These are phyloP conservation scores for Jackrogersella minutella DNA, from an alignment of 495 filamentous ascomycete genomes.

Conservation along the genomic window DNA sequence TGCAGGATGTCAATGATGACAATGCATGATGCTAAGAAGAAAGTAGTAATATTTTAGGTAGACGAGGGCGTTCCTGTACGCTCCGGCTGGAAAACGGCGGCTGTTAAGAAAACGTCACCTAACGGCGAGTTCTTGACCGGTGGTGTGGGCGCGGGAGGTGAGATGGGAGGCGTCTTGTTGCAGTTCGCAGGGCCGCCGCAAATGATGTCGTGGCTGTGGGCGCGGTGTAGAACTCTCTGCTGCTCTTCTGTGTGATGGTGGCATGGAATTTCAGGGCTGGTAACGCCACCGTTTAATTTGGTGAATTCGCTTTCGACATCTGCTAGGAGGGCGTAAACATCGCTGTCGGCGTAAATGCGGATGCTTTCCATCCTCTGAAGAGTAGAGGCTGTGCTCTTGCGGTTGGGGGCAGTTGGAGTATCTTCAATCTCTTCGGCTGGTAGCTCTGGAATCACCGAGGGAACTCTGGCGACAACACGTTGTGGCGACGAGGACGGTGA, in stretches of 20 bases:
- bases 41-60: slow-evolving; percentile 6
- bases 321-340: slow-evolving; percentile 67
- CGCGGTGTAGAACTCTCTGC: slow-evolving; percentile 45
- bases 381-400: slow-evolving; percentile 37
- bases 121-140: slow-evolving; percentile 42
- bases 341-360: slow-evolving; percentile 70
- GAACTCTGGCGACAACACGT: slow-evolving; percentile 57
- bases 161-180: slow-evolving; percentile 30
- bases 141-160: slow-evolving; percentile 41
- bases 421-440: slow-evolving; percentile 51
- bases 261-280: slow-evolving; percentile 17
- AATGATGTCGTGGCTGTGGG: slow-evolving; percentile 53
- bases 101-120: slow-evolving; percentile 52
- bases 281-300: slow-evolving; percentile 52
- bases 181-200: slow-evolving; percentile 39
- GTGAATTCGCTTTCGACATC: slow-evolving; percentile 69
- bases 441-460: slow-evolving; percentile 57
- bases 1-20: slow-evolving; percentile 7
- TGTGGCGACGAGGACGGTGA: slow-evolving; percentile 48
- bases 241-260: slow-evolving; percentile 36
- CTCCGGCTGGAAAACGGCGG: slow-evolving; percentile 53
- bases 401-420: slow-evolving; percentile 25
- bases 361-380: slow-evolving; percentile 65
- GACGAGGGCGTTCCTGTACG: slow-evolving; percentile 19
- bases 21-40: background rate